These are phyloP conservation scores for Beauveria sp. DNA, from an alignment of 2,329 filamentous ascomycete species.

Conservation along the genomic window DNA sequence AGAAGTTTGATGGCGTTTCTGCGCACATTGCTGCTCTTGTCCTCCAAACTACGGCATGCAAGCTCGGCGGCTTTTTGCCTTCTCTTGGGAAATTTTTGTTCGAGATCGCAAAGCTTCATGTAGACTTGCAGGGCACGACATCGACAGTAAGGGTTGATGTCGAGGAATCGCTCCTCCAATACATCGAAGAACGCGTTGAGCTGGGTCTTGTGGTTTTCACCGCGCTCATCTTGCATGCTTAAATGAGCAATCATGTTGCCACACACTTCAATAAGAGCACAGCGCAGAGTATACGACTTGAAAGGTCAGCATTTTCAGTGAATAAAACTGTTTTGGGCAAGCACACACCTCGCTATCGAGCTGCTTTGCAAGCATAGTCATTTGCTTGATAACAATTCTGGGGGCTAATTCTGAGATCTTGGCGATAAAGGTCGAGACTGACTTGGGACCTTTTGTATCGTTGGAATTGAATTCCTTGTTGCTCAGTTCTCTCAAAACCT, in stretches of 20 bases:
- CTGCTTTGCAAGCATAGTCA: constrained; percentile 89
- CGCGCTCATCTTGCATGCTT: constrained; percentile 82
- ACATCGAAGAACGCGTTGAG: constrained; percentile 97
- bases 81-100: constrained; percentile 90
- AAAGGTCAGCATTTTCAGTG: constrained; percentile 18
- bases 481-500: constrained; percentile 86
- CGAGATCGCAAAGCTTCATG: constrained; percentile 83
- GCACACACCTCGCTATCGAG: constrained; percentile 78
- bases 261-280: constrained; percentile 91
- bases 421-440: constrained; percentile 86
- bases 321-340: fast-evolving
- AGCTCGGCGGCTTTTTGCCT: constrained; percentile 82
- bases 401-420: constrained; percentile 90
- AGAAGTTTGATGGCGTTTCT: constrained; percentile 92
- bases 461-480: constrained; percentile 98
- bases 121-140: constrained; percentile 91
- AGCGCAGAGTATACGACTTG: constrained; percentile 84
- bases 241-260: constrained; percentile 90
- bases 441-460: constrained; percentile 91
- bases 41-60: constrained; percentile 81
- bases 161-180: constrained; percentile 88
- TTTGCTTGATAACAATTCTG: constrained; percentile 90
- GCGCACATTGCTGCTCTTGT: constrained; percentile 96
- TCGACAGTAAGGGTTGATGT: constrained; percentile 93
- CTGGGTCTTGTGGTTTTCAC: constrained; percentile 88